Evolutionary conservation across 192 early-diverging fungal species (phyloP).

Genomic region (Podila epigama): DNA sequence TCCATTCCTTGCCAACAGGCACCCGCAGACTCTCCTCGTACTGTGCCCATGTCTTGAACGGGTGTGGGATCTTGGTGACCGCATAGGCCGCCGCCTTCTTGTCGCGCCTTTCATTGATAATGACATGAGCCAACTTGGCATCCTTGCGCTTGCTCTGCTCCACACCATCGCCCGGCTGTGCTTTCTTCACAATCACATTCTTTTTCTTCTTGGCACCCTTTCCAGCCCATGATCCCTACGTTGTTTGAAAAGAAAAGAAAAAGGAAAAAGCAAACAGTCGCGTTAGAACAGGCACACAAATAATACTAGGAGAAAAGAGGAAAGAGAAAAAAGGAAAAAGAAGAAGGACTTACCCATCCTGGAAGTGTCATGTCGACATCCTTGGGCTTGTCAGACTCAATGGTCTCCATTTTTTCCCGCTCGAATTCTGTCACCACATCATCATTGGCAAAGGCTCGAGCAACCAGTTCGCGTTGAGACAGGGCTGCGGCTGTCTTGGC

Average conservation of each 20-base stretch:
- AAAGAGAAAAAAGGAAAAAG: neutral
- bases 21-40: conserved; percentile 86
- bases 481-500: conserved; percentile 62
- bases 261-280: neutral
- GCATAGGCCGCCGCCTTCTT: conserved; percentile 86
- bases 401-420: conserved; percentile 75
- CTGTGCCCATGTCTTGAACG: conserved; percentile 84
- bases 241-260: neutral
- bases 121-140: conserved; percentile 82
- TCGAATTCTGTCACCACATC: conserved; percentile 90
- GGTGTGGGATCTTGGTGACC: conserved; percentile 77
- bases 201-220: conserved; percentile 62
- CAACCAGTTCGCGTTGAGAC: conserved; percentile 84
- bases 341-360: conserved; percentile 73
- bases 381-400: conserved; percentile 80
- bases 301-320: neutral
- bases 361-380: conserved; percentile 87
- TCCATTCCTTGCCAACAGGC: conserved; percentile 98
- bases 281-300: neutral
- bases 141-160: conserved; percentile 72
- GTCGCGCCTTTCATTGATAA: conserved; percentile 88
- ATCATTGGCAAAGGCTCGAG: conserved; percentile 95
- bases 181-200: conserved; percentile 54
- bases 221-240: conserved; percentile 81
- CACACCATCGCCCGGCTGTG: conserved; percentile 65